phyloP scores from a whole-genome alignment of 805 yeast genomes.

The Wickerhamomyces rabaulensis region DNA sequence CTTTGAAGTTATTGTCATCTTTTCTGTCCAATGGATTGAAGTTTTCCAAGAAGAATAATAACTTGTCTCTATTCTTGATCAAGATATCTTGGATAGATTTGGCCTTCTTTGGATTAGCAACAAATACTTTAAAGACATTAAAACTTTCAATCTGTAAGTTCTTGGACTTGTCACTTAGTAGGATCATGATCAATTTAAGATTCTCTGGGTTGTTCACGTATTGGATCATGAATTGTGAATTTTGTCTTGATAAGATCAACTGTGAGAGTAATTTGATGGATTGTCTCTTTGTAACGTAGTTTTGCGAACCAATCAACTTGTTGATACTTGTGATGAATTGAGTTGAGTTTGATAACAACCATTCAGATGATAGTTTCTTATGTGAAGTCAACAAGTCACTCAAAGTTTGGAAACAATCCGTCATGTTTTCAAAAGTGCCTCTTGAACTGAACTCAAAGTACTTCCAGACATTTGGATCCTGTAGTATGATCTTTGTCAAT shows the following conservation, averaged over 20 bases:
- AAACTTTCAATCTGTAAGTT: slow-evolving; percentile 89
- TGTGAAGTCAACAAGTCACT: slow-evolving; percentile 66
- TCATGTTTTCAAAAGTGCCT: slow-evolving; percentile 82
- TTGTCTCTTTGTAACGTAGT: slow-evolving; percentile 91
- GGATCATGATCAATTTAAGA: slow-evolving; percentile 78
- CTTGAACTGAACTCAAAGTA: slow-evolving; percentile 72
- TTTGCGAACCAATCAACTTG: slow-evolving; percentile 64
- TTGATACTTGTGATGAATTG: slow-evolving; percentile 61
- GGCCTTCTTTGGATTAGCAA: slow-evolving; percentile 91
- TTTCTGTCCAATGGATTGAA: slow-evolving; percentile 55
- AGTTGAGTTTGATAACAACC: slow-evolving; percentile 52
- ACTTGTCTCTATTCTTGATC: slow-evolving; percentile 74
- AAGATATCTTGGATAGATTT: slow-evolving; percentile 77
- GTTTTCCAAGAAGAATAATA: slow-evolving; percentile 60
- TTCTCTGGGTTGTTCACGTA: slow-evolving; percentile 81
- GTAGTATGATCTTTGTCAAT: slow-evolving; percentile 54
- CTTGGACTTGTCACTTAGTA: slow-evolving; percentile 82
- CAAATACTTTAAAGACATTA: slow-evolving; percentile 88
- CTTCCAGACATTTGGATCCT: slow-evolving; percentile 68
- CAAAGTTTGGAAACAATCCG: slow-evolving; percentile 81
- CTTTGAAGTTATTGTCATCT: slow-evolving; percentile 62
- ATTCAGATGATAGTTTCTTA: slow-evolving; percentile 63
- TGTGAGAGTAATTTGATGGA: slow-evolving; percentile 71
- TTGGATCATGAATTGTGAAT: slow-evolving; percentile 64
- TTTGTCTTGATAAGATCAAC: slow-evolving; percentile 64